These are phyloP conservation scores for Pythium plurisporium DNA, from an alignment of 352 stramenopile species.

Conservation along the genomic window DNA sequence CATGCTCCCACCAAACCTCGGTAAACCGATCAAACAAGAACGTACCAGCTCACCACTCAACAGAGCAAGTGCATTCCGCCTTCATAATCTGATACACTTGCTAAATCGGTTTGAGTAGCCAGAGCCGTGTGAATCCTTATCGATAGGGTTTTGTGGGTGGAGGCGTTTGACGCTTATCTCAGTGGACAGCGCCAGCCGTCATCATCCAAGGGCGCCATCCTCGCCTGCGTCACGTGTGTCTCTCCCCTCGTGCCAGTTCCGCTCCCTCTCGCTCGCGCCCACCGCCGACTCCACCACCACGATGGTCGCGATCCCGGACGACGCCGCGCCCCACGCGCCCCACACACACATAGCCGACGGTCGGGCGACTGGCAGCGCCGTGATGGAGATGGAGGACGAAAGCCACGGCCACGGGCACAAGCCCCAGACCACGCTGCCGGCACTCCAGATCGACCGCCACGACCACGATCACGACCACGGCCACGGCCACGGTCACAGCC, in stretches of 20 bases:
- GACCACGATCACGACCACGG: constrained; percentile 10
- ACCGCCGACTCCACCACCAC: not conserved
- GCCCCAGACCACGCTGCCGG: constrained; percentile 8
- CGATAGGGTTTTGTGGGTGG: not conserved
- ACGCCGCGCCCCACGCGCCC: not conserved
- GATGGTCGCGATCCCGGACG: constrained; percentile 12
- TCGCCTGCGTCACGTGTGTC: too few relatives aligned
- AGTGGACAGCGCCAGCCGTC: constrained; percentile 8
- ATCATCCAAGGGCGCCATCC: too few relatives aligned
- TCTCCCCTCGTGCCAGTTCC: not conserved
- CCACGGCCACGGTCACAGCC: constrained; percentile 25
- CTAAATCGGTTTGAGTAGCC: not conserved
- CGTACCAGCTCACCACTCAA: too few relatives aligned
- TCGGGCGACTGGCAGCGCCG: too few relatives aligned
- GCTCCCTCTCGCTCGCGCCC: not conserved
- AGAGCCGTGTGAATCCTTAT: not conserved
- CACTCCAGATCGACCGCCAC: constrained; percentile 14
- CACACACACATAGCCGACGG: constrained; percentile 2
- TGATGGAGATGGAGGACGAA: constrained; percentile 17
- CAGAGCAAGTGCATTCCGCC: too few relatives aligned
- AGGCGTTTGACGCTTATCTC: not conserved
- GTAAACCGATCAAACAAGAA: not conserved
- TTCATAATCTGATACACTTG: not conserved
- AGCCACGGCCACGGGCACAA: not conserved
- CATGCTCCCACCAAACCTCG: too few relatives aligned